Evolutionary conservation across 2,329 filamentous ascomycete genomes (phyloP).

Genomic region (Mycosphaerella sp.): DNA sequence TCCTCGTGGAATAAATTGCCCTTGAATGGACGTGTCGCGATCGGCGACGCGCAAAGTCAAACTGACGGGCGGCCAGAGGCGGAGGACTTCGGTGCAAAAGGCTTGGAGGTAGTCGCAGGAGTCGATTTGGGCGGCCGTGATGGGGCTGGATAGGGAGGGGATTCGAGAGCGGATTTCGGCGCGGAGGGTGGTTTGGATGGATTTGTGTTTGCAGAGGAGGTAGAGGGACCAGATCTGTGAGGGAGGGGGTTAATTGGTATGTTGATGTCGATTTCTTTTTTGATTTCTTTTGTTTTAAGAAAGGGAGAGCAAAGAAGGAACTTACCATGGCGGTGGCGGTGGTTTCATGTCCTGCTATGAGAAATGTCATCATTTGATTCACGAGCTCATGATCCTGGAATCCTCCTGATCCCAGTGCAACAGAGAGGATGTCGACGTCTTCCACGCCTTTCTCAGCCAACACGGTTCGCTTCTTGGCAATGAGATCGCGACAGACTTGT

Average conservation of each 20-base stretch:
- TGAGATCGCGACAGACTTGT: constrained; percentile 56
- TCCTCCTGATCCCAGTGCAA: constrained; percentile 67
- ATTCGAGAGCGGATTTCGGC: constrained; percentile 45
- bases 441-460: constrained; percentile 41
- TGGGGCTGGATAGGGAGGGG: constrained; percentile 39
- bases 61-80: constrained; percentile 65
- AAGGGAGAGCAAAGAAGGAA: too few species aligned
- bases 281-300: too few species aligned
- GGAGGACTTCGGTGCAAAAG: constrained; percentile 69
- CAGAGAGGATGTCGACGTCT: constrained; percentile 69
- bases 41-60: constrained; percentile 61
- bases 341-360: constrained; percentile 59
- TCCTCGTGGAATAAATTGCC: constrained; percentile 60
- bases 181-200: constrained; percentile 45
- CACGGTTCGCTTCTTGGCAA: constrained; percentile 60
- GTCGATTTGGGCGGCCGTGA: constrained; percentile 58
- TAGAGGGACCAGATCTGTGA: constrained; percentile 51
- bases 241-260: too few species aligned
- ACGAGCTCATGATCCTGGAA: constrained; percentile 76
- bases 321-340: constrained; percentile 46
- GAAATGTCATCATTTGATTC: constrained; percentile 59
- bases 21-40: constrained; percentile 58
- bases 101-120: constrained; percentile 72
- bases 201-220: constrained; percentile 46
- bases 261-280: too few species aligned